These are phyloP conservation scores for Penicillium sp. DNA, from an alignment of 2,329 filamentous ascomycete genomes.

Conservation along the genomic window DNA sequence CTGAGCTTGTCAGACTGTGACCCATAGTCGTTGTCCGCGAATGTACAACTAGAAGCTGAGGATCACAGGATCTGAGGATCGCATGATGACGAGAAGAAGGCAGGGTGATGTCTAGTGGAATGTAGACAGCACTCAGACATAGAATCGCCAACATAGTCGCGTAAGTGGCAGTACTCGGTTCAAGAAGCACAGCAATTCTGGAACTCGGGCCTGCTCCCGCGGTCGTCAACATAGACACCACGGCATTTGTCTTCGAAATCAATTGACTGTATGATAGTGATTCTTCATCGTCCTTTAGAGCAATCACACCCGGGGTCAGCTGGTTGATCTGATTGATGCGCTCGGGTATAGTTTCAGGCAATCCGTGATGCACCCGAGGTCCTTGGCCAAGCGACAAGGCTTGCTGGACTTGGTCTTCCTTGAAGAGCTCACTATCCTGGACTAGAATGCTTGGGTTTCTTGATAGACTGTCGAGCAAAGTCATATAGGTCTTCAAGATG, in stretches of 20 bases:
- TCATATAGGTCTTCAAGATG: neutral
- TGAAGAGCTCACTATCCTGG: neutral
- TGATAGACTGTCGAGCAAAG: too few species aligned
- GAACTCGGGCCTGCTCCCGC: neutral
- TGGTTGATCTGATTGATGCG: neutral
- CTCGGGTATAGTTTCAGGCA: neutral
- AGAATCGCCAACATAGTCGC: slow-evolving; percentile 20
- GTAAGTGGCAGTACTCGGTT: slow-evolving; percentile 3
- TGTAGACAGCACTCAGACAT: slow-evolving; percentile 16
- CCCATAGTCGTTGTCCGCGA: neutral
- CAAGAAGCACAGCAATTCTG: neutral
- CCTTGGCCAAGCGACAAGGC: neutral
- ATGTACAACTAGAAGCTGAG: neutral
- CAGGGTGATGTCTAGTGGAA: slow-evolving; percentile 18
- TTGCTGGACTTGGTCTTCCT: neutral
- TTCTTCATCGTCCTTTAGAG: neutral
- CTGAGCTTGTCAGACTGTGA: neutral
- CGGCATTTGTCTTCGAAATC: neutral
- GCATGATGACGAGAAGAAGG: neutral
- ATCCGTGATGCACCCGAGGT: neutral
- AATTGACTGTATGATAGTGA: neutral
- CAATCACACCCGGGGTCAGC: neutral
- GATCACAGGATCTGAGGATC: slow-evolving; percentile 1
- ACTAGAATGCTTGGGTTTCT: neutral
- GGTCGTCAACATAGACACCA: neutral